A percentile compares a stretch with the other conserved stretches of the same genome.
Conservation (phyloP, 2,329 filamentous ascomycete species). For the Exophiala oligosperma region DNA sequence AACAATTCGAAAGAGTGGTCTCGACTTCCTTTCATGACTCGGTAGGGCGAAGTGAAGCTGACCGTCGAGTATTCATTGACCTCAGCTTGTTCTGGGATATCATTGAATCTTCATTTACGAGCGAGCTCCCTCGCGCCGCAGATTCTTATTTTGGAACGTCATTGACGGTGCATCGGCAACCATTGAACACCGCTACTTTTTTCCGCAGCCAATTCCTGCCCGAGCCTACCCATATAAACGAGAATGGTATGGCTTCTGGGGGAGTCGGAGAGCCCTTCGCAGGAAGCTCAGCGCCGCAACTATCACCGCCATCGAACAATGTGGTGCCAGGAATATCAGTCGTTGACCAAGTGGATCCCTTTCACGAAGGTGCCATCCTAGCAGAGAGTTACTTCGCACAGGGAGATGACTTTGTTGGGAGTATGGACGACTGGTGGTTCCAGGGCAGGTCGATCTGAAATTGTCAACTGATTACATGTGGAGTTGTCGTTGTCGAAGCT, state of each 20-base stretch:
- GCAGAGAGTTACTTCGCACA: slow-evolving; percentile 51
- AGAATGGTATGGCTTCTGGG: slow-evolving; percentile 23
- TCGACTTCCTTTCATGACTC: slow-evolving; percentile 44
- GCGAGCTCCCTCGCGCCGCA: slow-evolving; percentile 37
- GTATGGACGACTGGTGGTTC: slow-evolving; percentile 38
- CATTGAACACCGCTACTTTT: slow-evolving; percentile 37
- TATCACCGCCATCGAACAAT: slow-evolving; percentile 33
- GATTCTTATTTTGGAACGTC: slow-evolving; percentile 45
- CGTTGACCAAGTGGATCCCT: neutral
- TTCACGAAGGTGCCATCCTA: slow-evolving; percentile 38
- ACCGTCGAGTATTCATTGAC: slow-evolving; percentile 41
- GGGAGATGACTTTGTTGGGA: slow-evolving; percentile 43
- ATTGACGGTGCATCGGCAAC: slow-evolving; percentile 33
- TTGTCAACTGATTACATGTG: neutral
- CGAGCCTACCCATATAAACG: slow-evolving; percentile 43
- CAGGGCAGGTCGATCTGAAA: slow-evolving; percentile 4
- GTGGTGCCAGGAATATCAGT: slow-evolving; percentile 32
- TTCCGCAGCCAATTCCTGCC: slow-evolving; percentile 46
- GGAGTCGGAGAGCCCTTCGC: neutral
- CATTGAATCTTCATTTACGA: slow-evolving; percentile 47
- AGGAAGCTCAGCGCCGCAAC: neutral
- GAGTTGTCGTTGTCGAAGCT: too few relatives aligned
- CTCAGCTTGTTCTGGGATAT: slow-evolving; percentile 52
- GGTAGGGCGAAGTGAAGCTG: slow-evolving; percentile 33
- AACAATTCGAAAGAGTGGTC: slow-evolving; percentile 45